Conservation (phyloP, 305 asterid genomes). For the Solanum chacoense region DNA sequence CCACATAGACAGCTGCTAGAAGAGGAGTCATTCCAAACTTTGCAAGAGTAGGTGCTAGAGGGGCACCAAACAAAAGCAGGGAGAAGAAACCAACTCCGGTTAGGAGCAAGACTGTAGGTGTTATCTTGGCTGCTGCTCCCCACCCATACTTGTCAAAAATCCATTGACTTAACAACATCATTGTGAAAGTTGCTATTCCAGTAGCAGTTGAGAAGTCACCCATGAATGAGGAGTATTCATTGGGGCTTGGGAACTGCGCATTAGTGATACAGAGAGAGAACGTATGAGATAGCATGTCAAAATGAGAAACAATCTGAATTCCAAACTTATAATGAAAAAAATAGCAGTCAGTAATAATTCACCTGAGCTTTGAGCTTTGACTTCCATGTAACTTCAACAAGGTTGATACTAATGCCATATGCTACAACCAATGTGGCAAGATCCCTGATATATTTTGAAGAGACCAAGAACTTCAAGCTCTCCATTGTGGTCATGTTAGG, state of each 20-base stretch:
- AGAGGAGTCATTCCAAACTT: slow-evolving; percentile 87
- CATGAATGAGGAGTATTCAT: slow-evolving; percentile 95
- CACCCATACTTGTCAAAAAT: slow-evolving; percentile 81
- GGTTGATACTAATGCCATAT: slow-evolving; percentile 92
- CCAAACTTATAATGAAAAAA: neutral
- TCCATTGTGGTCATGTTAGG: slow-evolving; percentile 96
- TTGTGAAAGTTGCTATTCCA: slow-evolving; percentile 84
- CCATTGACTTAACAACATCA: slow-evolving; percentile 99
- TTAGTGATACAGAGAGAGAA: neutral
- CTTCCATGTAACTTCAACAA: slow-evolving; percentile 98
- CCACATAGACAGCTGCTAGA: slow-evolving; percentile 90
- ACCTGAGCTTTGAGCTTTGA: slow-evolving; percentile 99
- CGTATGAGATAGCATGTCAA: neutral
- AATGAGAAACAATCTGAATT: neutral
- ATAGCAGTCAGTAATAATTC: neutral
- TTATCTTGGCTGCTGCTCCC: slow-evolving; percentile 93
- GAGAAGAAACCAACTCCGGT: slow-evolving; percentile 95
- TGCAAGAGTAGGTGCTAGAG: slow-evolving; percentile 70
- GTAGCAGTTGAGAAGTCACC: slow-evolving; percentile 98
- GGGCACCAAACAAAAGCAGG: slow-evolving; percentile 66
- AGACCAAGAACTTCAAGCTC: slow-evolving; percentile 88
- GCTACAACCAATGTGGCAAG: slow-evolving; percentile 96
- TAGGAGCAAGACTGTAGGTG: slow-evolving; percentile 85
- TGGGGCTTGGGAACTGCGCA: slow-evolving; percentile 87
- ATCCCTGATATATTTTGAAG: slow-evolving; percentile 79